These are phyloP conservation scores for Collybiopsis confluens DNA, from an alignment of 768 basidiomycete genomes.

Conservation along the genomic window DNA sequence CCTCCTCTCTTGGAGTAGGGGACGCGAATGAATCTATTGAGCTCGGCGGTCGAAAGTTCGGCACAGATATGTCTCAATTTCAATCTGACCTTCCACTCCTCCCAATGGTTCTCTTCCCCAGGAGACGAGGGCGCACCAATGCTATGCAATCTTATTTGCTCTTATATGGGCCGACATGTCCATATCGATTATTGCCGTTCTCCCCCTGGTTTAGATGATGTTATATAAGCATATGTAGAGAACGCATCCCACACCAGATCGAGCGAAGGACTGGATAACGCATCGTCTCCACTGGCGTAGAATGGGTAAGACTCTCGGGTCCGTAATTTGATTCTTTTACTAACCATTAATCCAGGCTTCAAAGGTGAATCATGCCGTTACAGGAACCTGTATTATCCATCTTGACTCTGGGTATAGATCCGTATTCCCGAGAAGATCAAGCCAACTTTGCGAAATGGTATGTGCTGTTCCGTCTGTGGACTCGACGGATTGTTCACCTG, in stretches of 20 bases:
- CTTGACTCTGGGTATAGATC: slow-evolving; percentile 31
- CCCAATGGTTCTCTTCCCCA: slow-evolving; percentile 13
- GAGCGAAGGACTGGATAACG: slow-evolving; percentile 49
- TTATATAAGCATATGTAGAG: slow-evolving; percentile 40
- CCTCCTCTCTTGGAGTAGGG: no score
- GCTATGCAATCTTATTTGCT: slow-evolving; percentile 57
- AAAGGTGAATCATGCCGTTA: slow-evolving; percentile 42
- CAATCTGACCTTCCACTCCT: no score
- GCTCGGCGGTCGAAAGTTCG: slow-evolving; percentile 52
- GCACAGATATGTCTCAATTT: background rate
- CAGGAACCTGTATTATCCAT: background rate
- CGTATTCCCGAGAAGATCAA: slow-evolving; percentile 57
- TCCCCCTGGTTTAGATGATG: slow-evolving; percentile 30
- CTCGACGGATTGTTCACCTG: slow-evolving; percentile 31
- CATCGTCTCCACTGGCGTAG: slow-evolving; percentile 56
- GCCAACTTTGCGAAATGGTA: slow-evolving; percentile 51
- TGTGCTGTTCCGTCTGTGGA: slow-evolving; percentile 3
- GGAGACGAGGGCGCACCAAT: slow-evolving; percentile 59
- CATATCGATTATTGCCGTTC: slow-evolving; percentile 57
- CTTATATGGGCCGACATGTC: slow-evolving; percentile 51
- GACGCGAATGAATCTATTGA: slow-evolving; percentile 48
- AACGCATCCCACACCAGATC: slow-evolving; percentile 42
- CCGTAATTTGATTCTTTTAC: no score
- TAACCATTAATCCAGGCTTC: slow-evolving; percentile 36
- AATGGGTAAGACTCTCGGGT: slow-evolving; percentile 44